Percentiles rank a stretch among this genome's conserved stretches.
Conservation (phyloP, 1,139 yeast genomes). For the Magnusiomyces clavatus region DNA sequence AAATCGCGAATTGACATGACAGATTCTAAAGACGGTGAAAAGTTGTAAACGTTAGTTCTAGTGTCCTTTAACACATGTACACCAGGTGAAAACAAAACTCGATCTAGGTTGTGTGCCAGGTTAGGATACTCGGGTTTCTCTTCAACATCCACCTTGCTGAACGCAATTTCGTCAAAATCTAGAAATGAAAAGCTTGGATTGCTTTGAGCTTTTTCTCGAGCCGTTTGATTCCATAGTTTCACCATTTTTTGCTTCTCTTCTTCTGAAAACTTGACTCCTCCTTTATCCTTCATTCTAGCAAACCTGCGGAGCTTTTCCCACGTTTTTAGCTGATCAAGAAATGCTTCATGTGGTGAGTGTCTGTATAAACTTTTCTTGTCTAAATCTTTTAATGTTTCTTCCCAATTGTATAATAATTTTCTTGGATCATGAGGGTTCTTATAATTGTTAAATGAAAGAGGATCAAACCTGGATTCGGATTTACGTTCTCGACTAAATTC, state of each 20-base stretch:
- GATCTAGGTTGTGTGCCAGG: conserved; percentile 56
- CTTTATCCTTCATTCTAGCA: conserved; percentile 3
- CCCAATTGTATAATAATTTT: conserved; percentile 4
- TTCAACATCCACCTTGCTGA: conserved; percentile 2
- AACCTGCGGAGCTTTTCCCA: conserved; percentile 5
- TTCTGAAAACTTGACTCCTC: neutral
- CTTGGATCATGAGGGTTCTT: neutral
- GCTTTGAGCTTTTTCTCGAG: too few relatives aligned
- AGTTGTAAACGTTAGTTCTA: conserved; percentile 65
- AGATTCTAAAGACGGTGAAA: conserved; percentile 50
- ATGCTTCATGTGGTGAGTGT: conserved; percentile 2
- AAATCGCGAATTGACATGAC: conserved; percentile 65
- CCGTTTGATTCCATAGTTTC: too few relatives aligned
- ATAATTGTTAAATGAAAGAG: neutral
- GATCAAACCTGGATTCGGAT: neutral
- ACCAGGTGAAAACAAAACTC: conserved; percentile 74
- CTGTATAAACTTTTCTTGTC: conserved; percentile 3
- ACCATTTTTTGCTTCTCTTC: neutral
- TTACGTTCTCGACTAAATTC: neutral
- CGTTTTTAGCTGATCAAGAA: neutral
- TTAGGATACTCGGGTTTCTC: conserved; percentile 34
- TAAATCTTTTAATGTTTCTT: conserved; percentile 2
- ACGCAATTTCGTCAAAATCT: conserved; percentile 4
- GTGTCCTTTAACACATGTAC: conserved; percentile 75
- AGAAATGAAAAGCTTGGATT: neutral